These are phyloP conservation scores for Arthroderma sp. DNA, from an alignment of 2,329 filamentous ascomycete species.

Conservation along the genomic window DNA sequence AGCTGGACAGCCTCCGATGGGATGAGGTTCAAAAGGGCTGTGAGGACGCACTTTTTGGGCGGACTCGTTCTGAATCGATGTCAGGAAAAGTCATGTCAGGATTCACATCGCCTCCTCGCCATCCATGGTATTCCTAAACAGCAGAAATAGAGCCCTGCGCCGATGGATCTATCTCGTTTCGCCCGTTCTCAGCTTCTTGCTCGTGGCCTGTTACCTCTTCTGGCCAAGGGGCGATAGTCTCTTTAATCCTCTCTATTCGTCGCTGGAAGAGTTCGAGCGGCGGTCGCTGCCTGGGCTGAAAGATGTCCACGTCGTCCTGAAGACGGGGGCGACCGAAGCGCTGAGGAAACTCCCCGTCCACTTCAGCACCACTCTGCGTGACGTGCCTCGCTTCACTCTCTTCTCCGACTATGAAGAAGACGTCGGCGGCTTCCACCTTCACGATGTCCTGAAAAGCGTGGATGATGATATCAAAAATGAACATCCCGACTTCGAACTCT, in stretches of 20 bases:
- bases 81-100: too few relatives aligned
- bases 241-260: not conserved
- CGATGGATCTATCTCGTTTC: not conserved
- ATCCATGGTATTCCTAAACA: not conserved
- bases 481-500: slow-evolving; percentile 41
- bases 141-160: not conserved
- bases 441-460: slow-evolving; percentile 41
- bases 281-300: slow-evolving; percentile 21
- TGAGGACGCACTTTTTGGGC: not conserved
- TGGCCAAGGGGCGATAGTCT: not conserved
- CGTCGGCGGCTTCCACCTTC: slow-evolving; percentile 39
- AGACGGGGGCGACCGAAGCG: slow-evolving; percentile 48
- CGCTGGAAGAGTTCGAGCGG: not conserved
- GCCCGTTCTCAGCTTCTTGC: not conserved
- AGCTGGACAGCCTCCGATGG: not conserved
- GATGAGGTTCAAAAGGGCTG: not conserved
- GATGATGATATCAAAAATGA: slow-evolving; percentile 27
- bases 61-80: not conserved
- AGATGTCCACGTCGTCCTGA: slow-evolving; percentile 45
- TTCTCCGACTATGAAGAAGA: slow-evolving; percentile 47
- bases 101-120: not conserved
- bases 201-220: not conserved
- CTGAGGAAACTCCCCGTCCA: slow-evolving; percentile 44
- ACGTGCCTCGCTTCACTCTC: slow-evolving; percentile 44
- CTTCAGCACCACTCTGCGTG: slow-evolving; percentile 43